A percentile compares a stretch with the other conserved stretches of the same genome.
phyloP scores from a whole-genome alignment of 495 filamentous ascomycete genomes.

The Beverwykella pulmonaria region DNA sequence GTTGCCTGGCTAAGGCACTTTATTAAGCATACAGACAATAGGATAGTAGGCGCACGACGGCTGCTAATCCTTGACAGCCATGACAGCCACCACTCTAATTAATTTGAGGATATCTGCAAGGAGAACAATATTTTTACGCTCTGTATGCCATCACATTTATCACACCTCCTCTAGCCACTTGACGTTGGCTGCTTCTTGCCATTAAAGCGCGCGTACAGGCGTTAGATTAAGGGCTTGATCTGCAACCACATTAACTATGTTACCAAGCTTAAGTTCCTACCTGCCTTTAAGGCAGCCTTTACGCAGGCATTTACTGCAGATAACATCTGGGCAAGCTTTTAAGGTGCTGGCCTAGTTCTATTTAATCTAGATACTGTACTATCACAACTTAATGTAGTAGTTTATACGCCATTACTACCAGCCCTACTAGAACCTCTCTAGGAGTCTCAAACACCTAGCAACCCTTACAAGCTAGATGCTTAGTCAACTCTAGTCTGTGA shows the following conservation, averaged over 20 bases:
- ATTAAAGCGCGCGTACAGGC: slow-evolving; percentile 8
- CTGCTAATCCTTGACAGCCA: slow-evolving; percentile 19
- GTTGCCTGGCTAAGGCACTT: slow-evolving; percentile 18
- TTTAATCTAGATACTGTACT: slow-evolving; percentile 17
- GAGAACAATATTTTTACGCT: slow-evolving; percentile 12
- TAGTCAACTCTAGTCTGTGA: slow-evolving; percentile 21
- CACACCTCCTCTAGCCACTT: slow-evolving; percentile 12
- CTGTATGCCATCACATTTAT: slow-evolving; percentile 12
- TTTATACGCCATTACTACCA: slow-evolving; percentile 16
- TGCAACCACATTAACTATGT: slow-evolving; percentile 13
- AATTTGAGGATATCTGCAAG: slow-evolving; percentile 6
- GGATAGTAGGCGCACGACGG: neutral
- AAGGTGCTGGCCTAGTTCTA: slow-evolving; percentile 22
- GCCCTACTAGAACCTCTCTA: slow-evolving; percentile 11
- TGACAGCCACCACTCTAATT: neutral
- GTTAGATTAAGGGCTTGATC: neutral
- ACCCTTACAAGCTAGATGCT: slow-evolving; percentile 10
- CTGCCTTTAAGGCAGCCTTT: neutral
- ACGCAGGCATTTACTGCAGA: slow-evolving; percentile 13
- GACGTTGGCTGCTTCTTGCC: slow-evolving; percentile 14
- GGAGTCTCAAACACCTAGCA: slow-evolving; percentile 22
- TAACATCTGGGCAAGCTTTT: slow-evolving; percentile 24
- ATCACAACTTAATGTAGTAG: slow-evolving; percentile 27
- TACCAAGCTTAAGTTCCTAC: slow-evolving; percentile 14
- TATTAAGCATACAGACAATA: neutral